Evolutionary conservation across 495 filamentous ascomycete genomes (phyloP), one percentile per base, ranked within the genome.

Genomic region (Margaritispora aquatica): DNA sequence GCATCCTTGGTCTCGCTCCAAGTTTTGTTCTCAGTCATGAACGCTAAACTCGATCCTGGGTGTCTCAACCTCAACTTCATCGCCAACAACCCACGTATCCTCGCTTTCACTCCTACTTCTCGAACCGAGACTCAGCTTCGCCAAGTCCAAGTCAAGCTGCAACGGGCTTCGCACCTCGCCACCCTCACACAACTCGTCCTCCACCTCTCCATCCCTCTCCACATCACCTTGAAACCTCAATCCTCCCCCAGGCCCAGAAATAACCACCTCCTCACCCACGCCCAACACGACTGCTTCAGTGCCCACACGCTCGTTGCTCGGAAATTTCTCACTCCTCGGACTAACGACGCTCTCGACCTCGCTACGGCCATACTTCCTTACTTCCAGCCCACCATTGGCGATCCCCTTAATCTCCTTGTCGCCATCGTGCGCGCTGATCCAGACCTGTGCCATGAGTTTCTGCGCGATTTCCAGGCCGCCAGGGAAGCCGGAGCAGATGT

Each of bases 391-490:
- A 29, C 66, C 68, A 21, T 77, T 80, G 1, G 73, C 75, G 9
- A 84, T 22, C 0, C 86, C 86, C 1, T 67, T 73, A 41, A 78
- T 77, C 20, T 80, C 71, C 63, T 88, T 89, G 19, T 80, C 80
- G 15, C 80, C 84, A 62, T 88, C 85, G 57, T 89, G 86, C 1
- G 86, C 82, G 55, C 78, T 75, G 22, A 88, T 77, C 86, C 86
- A 88, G 4, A 73, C 68, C 51, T 72, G 73, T 2, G 85, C 80
- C 29, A 72, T 72, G 3, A 86, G 66, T 22, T 73, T 76, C 7
- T 68, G 68, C 1, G 80, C 84, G 17, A 85, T 83, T 56, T 84
- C 78, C 1, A 77, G 62, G 2, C 85, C 86, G 17, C 77, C 75
- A 5, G 80, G 80, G 17, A 77, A 74, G 11, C 86, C 86, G 1